These are phyloP conservation scores for Ceratocystis smalleyi DNA, from an alignment of 2,329 filamentous ascomycete genomes.

Conservation along the genomic window DNA sequence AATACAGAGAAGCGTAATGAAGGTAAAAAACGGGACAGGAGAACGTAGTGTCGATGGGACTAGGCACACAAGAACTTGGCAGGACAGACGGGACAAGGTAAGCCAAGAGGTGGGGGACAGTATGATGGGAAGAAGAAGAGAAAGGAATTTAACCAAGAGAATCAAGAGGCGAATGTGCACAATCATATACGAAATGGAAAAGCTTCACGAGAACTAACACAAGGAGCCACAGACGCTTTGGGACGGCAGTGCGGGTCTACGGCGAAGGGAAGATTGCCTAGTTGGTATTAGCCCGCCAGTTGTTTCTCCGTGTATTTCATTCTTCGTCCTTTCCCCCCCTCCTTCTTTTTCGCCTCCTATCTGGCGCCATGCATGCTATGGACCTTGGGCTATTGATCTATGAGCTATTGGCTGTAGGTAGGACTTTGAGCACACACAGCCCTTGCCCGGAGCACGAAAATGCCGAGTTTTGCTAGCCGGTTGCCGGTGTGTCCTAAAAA, in stretches of 20 bases:
- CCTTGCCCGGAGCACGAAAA: not conserved
- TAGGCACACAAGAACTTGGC: not conserved
- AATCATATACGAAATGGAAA: not conserved
- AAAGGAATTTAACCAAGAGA: not conserved
- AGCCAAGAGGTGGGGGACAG: not conserved
- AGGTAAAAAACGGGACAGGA: too few relatives aligned
- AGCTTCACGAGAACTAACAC: not conserved
- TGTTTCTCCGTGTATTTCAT: not conserved
- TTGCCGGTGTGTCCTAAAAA: not conserved
- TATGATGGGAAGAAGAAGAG: not conserved
- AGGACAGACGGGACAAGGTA: not conserved
- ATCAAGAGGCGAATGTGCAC: not conserved
- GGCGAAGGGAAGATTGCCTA: not conserved
- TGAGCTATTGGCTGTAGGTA: not conserved
- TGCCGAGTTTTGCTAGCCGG: not conserved
- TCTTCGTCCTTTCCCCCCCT: not conserved
- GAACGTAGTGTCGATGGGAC: not conserved
- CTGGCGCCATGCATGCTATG: too few relatives aligned
- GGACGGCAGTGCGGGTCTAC: not conserved
- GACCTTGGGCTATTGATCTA: too few relatives aligned
- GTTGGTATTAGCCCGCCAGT: not conserved
- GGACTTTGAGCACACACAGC: not conserved
- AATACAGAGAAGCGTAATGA: too few relatives aligned
- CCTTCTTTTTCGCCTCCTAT: too few relatives aligned
- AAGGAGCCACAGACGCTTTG: not conserved